Base-by-base conservation (phyloP, 2,329 filamentous ascomycete genomes). In the Venturia asperata region DNA sequence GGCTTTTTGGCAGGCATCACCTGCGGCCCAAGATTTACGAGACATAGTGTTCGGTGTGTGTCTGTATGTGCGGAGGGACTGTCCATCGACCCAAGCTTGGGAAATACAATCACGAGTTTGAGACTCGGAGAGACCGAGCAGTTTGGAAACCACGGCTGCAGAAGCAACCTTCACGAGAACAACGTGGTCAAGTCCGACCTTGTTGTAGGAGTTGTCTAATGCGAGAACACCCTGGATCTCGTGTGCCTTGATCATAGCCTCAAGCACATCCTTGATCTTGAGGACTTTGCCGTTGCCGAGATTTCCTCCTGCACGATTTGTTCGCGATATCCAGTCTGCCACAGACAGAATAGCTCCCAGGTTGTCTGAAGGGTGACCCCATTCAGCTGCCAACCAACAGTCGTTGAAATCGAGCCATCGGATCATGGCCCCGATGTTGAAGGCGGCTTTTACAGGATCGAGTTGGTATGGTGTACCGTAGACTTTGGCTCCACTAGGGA, bases 371-470 rank as follows among this genome's bases (percentile, higher is more conserved):
- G 94, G 94, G 79, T 99, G 94, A 66, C 94, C 94, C 94, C 94
- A 99, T 81, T 99, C 94, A 65, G 94, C 94, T 56, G 93, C 94
- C 69, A 97, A 84, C 94, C 93, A 99, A 86, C 94, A 97, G 85
- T 99, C 94, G 78, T 99, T 99, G 85, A 97, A 99, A 82, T 99
- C 94, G 73, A 99, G 86, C 94, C 94, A 99, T 75, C 94, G 86
- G 81, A 99, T 96, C 88, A 96, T 96, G 73, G 94, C 90, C 72
- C 94, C 94, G 72, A 99, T 97, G 84, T 97, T 97, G 86, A 99
- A 97, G 69, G 94, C 94, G 68, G 89, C 94, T 73, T 93, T 93
- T 75, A 97, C 87, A 47, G 94, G 94, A 77, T 97, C 94, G 71
- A 99, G 87, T 79, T 95, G 88, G 81, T 93, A 97, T 70, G 89